Conservation (phyloP, 352 stramenopile species). For the Globisporangium iwayamae region DNA sequence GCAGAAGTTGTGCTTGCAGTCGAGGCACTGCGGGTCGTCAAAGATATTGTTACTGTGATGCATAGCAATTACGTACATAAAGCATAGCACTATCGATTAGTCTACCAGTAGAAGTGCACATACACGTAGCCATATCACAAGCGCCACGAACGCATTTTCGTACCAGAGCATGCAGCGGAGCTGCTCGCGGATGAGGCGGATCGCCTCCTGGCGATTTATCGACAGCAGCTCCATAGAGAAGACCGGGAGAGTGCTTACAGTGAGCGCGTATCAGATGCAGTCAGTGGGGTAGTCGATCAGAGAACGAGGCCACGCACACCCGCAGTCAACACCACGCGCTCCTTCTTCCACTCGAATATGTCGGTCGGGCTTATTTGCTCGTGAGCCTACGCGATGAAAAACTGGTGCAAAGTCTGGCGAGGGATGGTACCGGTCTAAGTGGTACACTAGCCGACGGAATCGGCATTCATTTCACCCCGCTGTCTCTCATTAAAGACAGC, state of each 20-base stretch:
- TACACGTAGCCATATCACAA: neutral
- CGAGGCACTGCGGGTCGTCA: slow-evolving; percentile 81
- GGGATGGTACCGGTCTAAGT: neutral
- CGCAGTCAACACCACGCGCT: neutral
- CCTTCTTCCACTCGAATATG: slow-evolving; percentile 8
- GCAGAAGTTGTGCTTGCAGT: slow-evolving; percentile 89
- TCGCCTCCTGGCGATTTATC: slow-evolving; percentile 39
- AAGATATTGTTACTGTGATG: slow-evolving; percentile 52
- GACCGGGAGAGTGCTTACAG: too few relatives aligned
- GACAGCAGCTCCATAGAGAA: slow-evolving; percentile 56
- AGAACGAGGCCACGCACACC: neutral
- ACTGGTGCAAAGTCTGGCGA: neutral
- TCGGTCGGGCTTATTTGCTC: neutral
- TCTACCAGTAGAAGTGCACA: neutral
- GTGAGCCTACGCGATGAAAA: neutral
- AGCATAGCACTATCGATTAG: neutral
- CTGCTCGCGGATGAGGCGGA: slow-evolving; percentile 80
- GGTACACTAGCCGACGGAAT: neutral
- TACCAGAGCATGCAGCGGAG: slow-evolving; percentile 78
- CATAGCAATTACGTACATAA: slow-evolving; percentile 3
- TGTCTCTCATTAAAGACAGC: too few relatives aligned
- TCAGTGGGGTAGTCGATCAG: neutral
- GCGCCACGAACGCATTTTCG: slow-evolving; percentile 6
- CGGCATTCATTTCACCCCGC: neutral
- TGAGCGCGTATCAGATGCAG: neutral